Conservation (phyloP, 2,329 filamentous ascomycete species). For the Neofusicoccum sp. region DNA sequence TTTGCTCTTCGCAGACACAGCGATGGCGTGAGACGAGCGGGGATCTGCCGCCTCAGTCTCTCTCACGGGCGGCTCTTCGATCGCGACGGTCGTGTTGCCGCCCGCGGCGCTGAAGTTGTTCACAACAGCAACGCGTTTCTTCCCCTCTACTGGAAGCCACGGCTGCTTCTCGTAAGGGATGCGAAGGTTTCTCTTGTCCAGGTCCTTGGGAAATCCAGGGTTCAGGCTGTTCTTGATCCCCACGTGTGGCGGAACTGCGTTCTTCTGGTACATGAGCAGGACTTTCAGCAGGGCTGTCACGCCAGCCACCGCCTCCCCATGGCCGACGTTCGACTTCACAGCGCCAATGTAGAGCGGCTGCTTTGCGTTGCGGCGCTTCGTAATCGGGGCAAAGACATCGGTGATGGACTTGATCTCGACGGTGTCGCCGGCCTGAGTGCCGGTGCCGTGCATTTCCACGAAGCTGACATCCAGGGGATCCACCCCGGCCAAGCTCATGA, state of each 20-base stretch:
- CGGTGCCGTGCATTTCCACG: constrained; percentile 34
- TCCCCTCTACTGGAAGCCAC: constrained; percentile 28
- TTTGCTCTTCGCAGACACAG: constrained; percentile 22
- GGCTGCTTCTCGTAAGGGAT: constrained; percentile 54
- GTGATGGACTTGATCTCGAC: constrained; percentile 25
- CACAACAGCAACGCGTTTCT: constrained; percentile 24
- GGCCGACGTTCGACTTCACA: constrained; percentile 37
- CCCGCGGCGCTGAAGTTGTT: constrained; percentile 59
- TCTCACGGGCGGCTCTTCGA: constrained; percentile 25
- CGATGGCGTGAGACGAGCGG: constrained; percentile 21
- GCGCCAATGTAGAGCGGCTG: constrained; percentile 29
- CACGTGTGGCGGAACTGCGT: constrained; percentile 56
- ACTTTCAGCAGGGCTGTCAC: constrained; percentile 33
- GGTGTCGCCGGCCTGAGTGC: constrained; percentile 29
- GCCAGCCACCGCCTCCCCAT: constrained; percentile 36
- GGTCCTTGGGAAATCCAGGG: constrained; percentile 57
- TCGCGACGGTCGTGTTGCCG: constrained; percentile 52
- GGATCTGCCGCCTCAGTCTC: constrained; percentile 18
- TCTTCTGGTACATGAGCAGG: constrained; percentile 34
- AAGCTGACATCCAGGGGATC: constrained; percentile 32
- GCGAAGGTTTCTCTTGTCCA: constrained; percentile 57
- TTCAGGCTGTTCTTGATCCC: constrained; percentile 67
- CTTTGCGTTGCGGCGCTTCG: constrained; percentile 18
- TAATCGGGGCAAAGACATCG: constrained; percentile 23
- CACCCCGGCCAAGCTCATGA: constrained; percentile 33